Evolutionary conservation across 345 rosid species (phyloP).

Genomic region (Moringa oleifera): DNA sequence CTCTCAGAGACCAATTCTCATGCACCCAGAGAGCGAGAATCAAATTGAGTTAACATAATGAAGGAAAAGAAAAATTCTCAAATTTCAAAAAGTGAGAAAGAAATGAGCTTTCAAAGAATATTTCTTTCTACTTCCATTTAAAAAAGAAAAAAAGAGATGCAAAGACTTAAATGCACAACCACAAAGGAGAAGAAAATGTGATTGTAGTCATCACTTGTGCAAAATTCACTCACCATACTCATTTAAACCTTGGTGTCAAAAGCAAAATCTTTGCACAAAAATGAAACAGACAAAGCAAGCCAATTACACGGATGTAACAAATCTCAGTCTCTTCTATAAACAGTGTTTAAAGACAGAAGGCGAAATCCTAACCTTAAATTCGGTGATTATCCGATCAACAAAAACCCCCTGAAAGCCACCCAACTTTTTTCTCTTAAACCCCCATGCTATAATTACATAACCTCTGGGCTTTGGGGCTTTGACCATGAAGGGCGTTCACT

Average conservation of each 20-base stretch:
- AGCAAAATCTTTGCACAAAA: background rate
- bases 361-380: constrained; percentile 5
- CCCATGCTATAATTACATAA: constrained; percentile 1
- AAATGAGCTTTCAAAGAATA: too few species aligned
- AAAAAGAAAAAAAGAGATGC: background rate
- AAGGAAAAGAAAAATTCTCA: too few species aligned
- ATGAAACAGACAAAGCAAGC: background rate
- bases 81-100: too few species aligned
- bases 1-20: too few species aligned
- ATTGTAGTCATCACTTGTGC: background rate
- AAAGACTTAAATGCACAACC: background rate
- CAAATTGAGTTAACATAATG: too few species aligned
- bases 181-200: too few species aligned
- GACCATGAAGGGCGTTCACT: background rate
- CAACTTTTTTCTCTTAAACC: constrained; percentile 16
- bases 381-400: constrained; percentile 19
- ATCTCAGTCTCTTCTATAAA: too few species aligned
- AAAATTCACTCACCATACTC: constrained; percentile 2
- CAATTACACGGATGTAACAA: background rate
- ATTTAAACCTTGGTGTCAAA: too few species aligned
- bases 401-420: constrained; percentile 24
- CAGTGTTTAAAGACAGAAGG: too few species aligned
- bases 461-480: background rate
- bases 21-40: too few species aligned
- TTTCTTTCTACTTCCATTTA: too few species aligned